Percentiles rank a stretch among this genome's conserved stretches.
Conservation (phyloP, 1,284 basidiomycete species). For the Hortiboletus rubellus region DNA sequence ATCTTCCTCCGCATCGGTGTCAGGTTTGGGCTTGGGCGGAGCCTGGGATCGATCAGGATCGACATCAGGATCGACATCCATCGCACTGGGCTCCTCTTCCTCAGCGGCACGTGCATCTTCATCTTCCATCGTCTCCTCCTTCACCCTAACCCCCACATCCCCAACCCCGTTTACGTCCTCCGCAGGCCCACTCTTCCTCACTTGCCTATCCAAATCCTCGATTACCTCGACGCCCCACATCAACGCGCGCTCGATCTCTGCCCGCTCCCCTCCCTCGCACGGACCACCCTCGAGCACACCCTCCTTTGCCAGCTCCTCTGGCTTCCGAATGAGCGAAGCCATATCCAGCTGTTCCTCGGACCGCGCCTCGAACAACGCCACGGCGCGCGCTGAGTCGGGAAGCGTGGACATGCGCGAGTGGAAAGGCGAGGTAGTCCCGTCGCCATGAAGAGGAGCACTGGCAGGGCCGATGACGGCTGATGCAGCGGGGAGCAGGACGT, state of each 20-base stretch:
- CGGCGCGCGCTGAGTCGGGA: constrained; percentile 43
- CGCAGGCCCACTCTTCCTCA: neutral
- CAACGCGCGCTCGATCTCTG: constrained; percentile 37
- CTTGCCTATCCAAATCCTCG: constrained; percentile 24
- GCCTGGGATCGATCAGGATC: neutral
- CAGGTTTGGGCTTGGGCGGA: neutral
- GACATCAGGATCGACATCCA: constrained; percentile 26
- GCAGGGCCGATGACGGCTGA: neutral
- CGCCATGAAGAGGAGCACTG: neutral
- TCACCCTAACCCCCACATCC: constrained; percentile 30
- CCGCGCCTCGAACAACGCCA: constrained; percentile 44
- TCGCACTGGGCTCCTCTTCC: constrained; percentile 12
- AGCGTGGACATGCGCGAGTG: constrained; percentile 14
- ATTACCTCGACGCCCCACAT: constrained; percentile 20
- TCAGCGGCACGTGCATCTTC: neutral
- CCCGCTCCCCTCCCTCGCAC: constrained; percentile 4
- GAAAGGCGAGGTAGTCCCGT: constrained; percentile 6
- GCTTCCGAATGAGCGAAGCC: constrained; percentile 57
- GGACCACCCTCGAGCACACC: constrained; percentile 38
- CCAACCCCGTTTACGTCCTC: constrained; percentile 40
- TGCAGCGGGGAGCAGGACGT: constrained; percentile 13
- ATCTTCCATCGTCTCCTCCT: constrained; percentile 15
- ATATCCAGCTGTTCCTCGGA: constrained; percentile 61
- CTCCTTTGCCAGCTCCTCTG: constrained; percentile 63
- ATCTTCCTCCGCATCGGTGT: constrained; percentile 41